phyloP scores from a whole-genome alignment of 805 yeast genomes.

The Wickerhamomyces ciferrii region DNA sequence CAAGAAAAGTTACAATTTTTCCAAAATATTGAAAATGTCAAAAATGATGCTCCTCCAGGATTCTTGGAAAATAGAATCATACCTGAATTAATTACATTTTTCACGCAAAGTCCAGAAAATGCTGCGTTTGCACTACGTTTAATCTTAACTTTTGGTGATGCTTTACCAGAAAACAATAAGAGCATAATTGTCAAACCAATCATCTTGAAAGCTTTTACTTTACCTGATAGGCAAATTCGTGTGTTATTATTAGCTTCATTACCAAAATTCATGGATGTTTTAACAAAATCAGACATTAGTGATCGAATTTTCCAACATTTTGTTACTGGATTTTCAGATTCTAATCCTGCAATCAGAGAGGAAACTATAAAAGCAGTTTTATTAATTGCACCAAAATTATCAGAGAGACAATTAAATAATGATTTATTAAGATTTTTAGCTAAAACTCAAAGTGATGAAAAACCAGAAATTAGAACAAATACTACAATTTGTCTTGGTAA shows the following conservation, averaged over 20 bases:
- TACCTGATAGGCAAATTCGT: conserved; percentile 75
- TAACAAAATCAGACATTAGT: conserved; percentile 60
- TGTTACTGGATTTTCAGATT: conserved; percentile 81
- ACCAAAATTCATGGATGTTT: conserved; percentile 43
- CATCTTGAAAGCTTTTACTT: conserved; percentile 54
- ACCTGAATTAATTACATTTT: conserved; percentile 62
- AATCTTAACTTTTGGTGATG: conserved; percentile 26
- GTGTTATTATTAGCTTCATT: conserved; percentile 63
- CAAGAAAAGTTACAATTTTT: conserved; percentile 47
- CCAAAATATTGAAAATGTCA: conserved; percentile 29
- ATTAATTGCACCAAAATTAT: conserved; percentile 53
- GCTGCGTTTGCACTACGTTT: conserved; percentile 21
- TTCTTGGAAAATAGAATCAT: conserved; percentile 54
- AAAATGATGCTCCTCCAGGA: conserved; percentile 39
- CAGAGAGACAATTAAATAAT: conserved; percentile 79
- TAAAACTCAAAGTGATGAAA: conserved; percentile 71
- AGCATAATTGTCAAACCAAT: conserved; percentile 48
- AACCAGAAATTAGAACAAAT: conserved; percentile 72
- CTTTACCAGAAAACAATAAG: conserved; percentile 30
- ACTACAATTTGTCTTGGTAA: conserved; percentile 66
- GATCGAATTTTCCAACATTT: conserved; percentile 62
- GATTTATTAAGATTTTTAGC: conserved; percentile 80
- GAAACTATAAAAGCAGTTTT: conserved; percentile 69
- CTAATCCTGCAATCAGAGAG: conserved; percentile 75
- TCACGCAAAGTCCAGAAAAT: conserved; percentile 21